Evolutionary conservation across 2,329 filamentous ascomycete species (phyloP).

Genomic region (Talaromyces sp.): DNA sequence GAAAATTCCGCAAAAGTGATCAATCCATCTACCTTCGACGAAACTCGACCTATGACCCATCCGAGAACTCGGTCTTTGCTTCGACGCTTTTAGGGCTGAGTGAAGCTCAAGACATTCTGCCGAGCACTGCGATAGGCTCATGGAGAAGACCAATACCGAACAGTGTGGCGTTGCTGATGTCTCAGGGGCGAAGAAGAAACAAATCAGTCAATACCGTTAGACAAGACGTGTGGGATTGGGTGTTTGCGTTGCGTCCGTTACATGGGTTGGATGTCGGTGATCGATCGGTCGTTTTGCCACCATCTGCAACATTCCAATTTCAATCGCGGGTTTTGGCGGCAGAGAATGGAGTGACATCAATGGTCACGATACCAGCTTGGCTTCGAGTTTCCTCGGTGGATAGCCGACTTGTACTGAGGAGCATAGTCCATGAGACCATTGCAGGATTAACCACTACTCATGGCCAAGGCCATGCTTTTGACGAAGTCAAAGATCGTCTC

Average conservation of each 20-base stretch:
- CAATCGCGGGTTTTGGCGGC: conserved; percentile 21
- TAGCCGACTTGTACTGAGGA: conserved; percentile 64
- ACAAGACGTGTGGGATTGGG: conserved; percentile 63
- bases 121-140: conserved; percentile 23
- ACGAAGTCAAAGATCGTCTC: conserved; percentile 54
- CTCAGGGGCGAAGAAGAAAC: conserved; percentile 21
- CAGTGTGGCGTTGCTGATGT: conserved; percentile 22
- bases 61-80: conserved; percentile 61
- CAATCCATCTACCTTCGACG: conserved; percentile 73
- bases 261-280: conserved; percentile 61
- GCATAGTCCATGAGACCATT: conserved; percentile 37
- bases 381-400: conserved; percentile 64
- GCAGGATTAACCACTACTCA: conserved; percentile 27
- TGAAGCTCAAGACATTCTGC: conserved; percentile 49
- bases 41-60: conserved; percentile 62
- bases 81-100: conserved; percentile 73
- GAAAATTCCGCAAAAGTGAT: conserved; percentile 60
- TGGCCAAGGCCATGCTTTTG: conserved; percentile 22
- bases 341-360: conserved; percentile 28
- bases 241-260: conserved; percentile 63
- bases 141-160: conserved; percentile 27
- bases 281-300: conserved; percentile 58
- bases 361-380: conserved; percentile 47
- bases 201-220: conserved; percentile 25
- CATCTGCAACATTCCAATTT: conserved; percentile 33